Conservation (phyloP, 805 yeast genomes). For the Saccharomyces eubayanus region DNA sequence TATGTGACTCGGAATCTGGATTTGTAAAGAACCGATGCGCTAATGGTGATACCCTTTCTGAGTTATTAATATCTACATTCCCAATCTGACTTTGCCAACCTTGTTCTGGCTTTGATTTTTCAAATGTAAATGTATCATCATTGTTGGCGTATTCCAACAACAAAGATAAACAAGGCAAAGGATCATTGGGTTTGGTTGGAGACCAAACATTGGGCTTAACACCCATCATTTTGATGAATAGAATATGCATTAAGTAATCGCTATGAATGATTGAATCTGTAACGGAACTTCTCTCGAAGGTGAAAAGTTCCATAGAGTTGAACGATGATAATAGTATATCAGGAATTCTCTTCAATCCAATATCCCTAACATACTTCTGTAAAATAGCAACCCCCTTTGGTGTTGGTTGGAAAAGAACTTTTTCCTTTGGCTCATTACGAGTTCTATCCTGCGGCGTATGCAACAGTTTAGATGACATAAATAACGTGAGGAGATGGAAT, state of each 20-base stretch:
- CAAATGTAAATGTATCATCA: constrained; percentile 29
- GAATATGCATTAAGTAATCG: constrained; percentile 52
- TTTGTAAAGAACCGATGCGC: constrained; percentile 73
- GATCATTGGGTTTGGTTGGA: constrained; percentile 45
- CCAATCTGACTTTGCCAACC: constrained; percentile 12
- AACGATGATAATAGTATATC: constrained; percentile 45
- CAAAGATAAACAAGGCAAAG: constrained; percentile 33
- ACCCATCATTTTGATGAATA: constrained; percentile 61
- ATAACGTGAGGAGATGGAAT: constrained; percentile 37
- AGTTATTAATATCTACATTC: constrained; percentile 9
- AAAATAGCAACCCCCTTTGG: constrained; percentile 80
- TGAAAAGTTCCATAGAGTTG: constrained; percentile 65
- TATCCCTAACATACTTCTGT: constrained; percentile 47
- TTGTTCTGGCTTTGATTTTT: neutral
- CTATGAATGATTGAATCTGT: constrained; percentile 56
- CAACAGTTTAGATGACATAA: constrained; percentile 53
- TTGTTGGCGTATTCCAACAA: constrained; percentile 28
- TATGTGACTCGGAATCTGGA: constrained; percentile 77
- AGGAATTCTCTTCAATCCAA: constrained; percentile 45
- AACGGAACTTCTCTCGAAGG: constrained; percentile 53
- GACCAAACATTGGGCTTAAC: constrained; percentile 62
- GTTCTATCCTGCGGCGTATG: constrained; percentile 77
- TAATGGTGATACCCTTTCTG: constrained; percentile 47
- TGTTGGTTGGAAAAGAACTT: constrained; percentile 63
- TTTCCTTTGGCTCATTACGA: constrained; percentile 36